Base-by-base conservation (phyloP, 345 rosid species). In the Triadica sebifera region DNA sequence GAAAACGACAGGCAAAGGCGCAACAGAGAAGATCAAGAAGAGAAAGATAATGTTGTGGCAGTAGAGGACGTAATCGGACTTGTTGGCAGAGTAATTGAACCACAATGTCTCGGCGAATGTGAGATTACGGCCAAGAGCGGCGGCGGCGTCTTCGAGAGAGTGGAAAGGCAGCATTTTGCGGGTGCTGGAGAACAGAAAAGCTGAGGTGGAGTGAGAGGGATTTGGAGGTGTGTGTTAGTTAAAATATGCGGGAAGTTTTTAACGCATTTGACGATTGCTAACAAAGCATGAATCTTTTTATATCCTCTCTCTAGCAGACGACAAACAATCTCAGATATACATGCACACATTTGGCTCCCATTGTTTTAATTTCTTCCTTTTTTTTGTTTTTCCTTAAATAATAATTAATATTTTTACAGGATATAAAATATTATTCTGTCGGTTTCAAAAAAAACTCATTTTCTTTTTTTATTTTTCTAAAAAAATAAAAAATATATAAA, bases 11-110 rank as follows among this genome's bases (percentile, higher is more conserved):
- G 98, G 98, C 34, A 92, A 68, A 19, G 98, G 98, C 61, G 79
- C 93, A 52, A 92, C 45, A 0, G 97, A 85, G 85, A 94, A 92
- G 67, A 87, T 70, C 59, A 89, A 58, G 75, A 92, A 91, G 50
- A 94, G 75, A 77, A 92, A 87, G 55, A 92, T 59, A 73, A 92
- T 87, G 83, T 87, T 91, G 85, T 94, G 98, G 75, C 97, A 88
- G 84, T 80, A 91, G 51, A 94, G 91, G 76, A 68, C 86, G 87
- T 92, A 92, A 83, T 94, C 95, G 24, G 98, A 92, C 73, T 87
- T 92, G 0, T 79, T 71, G 9, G 88, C 90, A 46, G 98, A 89
- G 91, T 94, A 94, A 71, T 85, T 85, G 85, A 87, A 89, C 98
- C 98, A 94, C 9, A 87, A 38, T 1, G 89, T 84, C 87, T 94